phyloP scores from a whole-genome alignment of 805 yeast species.

The Candida boidinii region DNA sequence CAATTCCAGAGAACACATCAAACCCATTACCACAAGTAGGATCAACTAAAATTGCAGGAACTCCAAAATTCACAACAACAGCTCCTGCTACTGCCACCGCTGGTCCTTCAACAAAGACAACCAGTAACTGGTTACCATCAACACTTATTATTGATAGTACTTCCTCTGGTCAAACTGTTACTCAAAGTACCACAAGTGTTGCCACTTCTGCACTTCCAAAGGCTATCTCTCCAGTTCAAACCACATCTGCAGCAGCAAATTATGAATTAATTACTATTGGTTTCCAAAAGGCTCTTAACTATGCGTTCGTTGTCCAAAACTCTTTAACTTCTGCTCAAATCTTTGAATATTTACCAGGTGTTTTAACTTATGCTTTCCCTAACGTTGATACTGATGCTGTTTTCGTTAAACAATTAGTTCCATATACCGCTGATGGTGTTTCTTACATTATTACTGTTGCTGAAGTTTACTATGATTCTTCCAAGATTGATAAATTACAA shows the following conservation, averaged over 20 bases:
- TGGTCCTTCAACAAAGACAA: constrained; percentile 7
- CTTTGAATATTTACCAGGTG: constrained; percentile 74
- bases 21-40: neutral
- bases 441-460: constrained; percentile 82
- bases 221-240: constrained; percentile 60
- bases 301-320: constrained; percentile 70
- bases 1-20: too few relatives aligned
- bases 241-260: constrained; percentile 34
- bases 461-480: constrained; percentile 68
- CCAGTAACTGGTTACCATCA: constrained; percentile 35
- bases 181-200: constrained; percentile 20
- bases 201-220: constrained; percentile 56
- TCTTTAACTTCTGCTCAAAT: constrained; percentile 77
- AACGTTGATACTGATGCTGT: constrained; percentile 27
- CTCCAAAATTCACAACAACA: constrained; percentile 4
- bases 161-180: constrained; percentile 19
- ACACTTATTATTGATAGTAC: constrained; percentile 26
- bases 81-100: neutral
- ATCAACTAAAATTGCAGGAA: constrained; percentile 8
- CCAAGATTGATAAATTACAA: constrained; percentile 40
- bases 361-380: constrained; percentile 53
- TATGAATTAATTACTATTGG: constrained; percentile 63
- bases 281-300: constrained; percentile 70
- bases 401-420: constrained; percentile 62
- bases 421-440: constrained; percentile 49